Evolutionary conservation across 345 rosid genomes (phyloP), one percentile per base, ranked within the genome.

Genomic region (Turritis glabra): DNA sequence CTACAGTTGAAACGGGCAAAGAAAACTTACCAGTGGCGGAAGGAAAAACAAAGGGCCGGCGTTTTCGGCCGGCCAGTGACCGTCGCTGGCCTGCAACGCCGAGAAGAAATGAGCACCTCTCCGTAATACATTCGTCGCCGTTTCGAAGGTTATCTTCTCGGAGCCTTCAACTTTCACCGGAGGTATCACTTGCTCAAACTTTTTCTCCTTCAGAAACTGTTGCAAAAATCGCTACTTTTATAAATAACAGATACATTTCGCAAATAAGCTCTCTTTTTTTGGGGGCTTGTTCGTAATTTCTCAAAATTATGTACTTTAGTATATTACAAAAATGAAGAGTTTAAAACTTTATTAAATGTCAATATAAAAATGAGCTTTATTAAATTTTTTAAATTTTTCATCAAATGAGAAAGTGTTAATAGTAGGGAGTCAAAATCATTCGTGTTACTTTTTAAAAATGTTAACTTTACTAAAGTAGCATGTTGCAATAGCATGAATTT

Each of bases 1-100:
- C 40, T 27, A 27, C 9, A 33, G 30, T 47, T 48, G 55, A 67
- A 37, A 22, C 43, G 12, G 12, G 60, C 3, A 8, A 21, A 22
- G 17, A 53, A 30, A 69, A 53, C 72, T 41, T 22, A 77, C 81
- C 62, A 76, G 53, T 10, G 85, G 85, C 43, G 85, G 85, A 69
- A 82, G 77, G 61, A 80, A 80, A 74, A 82, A 82, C 67, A 77
- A 56, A 13, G 81, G 78, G 7, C 81, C 83, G 14, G 83, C 81
- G 55, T 69, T 77, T 67, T 82, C 85, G 8, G 83, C 83, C 2
- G 83, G 81, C 83, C 85, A 82, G 57, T 82, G 81, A 26, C 85
- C 85, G 46, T 82, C 83, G 23, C 55, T 71, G 59, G 83, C 73
- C 79, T 82, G 83, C 77, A 82, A 72, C 9, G 72, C 75, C 9